Conservation (phyloP, 345 rosid species). For the Brassica carinata region DNA sequence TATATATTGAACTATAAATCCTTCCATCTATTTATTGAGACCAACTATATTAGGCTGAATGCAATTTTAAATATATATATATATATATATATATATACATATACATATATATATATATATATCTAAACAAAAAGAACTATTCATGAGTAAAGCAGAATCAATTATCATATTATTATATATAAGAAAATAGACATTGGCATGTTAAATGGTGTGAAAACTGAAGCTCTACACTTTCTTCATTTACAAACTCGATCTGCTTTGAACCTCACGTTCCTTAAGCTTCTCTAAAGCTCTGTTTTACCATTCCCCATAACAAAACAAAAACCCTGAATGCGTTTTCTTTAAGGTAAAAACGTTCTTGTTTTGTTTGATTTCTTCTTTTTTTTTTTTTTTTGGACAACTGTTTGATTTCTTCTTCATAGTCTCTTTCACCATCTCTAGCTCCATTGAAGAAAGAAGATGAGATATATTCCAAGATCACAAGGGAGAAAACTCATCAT, state of each 20-base stretch:
- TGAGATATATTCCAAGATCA: slow-evolving; percentile 38
- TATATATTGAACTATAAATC: neutral
- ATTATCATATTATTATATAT: neutral
- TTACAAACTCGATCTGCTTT: slow-evolving; percentile 34
- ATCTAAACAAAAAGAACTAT: neutral
- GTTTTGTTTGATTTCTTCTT: slow-evolving; percentile 16
- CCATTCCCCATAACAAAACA: neutral
- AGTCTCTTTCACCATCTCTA: slow-evolving; percentile 18
- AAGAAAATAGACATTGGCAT: slow-evolving; percentile 19
- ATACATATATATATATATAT: neutral
- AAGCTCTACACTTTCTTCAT: slow-evolving; percentile 41
- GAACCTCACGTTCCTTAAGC: slow-evolving; percentile 45
- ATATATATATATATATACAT: no score
- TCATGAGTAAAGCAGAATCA: slow-evolving; percentile 9
- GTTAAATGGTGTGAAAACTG: slow-evolving; percentile 38
- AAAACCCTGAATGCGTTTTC: slow-evolving; percentile 10
- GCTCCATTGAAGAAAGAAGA: slow-evolving; percentile 3
- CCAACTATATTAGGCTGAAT: slow-evolving; percentile 5
- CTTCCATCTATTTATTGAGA: neutral
- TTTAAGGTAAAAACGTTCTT: neutral
- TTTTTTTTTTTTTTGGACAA: neutral
- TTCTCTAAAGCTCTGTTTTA: slow-evolving; percentile 31
- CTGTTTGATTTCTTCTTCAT: neutral
- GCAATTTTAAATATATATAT: neutral
- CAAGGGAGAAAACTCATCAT: slow-evolving; percentile 48